These are phyloP conservation scores for Pseudogymnoascus destructans DNA, from an alignment of 2,329 filamentous ascomycete genomes.

Conservation along the genomic window DNA sequence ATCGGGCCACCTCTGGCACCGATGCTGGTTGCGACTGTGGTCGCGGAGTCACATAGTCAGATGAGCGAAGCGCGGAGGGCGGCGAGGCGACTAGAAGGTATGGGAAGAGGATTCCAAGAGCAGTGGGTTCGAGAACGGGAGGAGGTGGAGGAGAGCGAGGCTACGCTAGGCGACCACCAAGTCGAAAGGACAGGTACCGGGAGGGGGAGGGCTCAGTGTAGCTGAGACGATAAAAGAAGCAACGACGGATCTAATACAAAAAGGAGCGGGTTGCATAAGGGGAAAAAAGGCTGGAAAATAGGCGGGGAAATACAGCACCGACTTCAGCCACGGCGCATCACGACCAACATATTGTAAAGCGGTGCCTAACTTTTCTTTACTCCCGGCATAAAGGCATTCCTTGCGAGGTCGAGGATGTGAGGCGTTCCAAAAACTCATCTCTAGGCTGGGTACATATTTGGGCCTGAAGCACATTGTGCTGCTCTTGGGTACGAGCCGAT, in stretches of 20 bases:
- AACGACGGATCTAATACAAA: conserved; percentile 2
- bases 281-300: background rate
- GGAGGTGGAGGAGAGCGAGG: conserved; percentile 9
- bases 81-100: conserved; percentile 38
- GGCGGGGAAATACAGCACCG: conserved; percentile 6
- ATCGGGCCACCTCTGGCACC: conserved; percentile 30
- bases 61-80: conserved; percentile 39
- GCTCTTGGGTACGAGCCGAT: background rate
- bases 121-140: conserved; percentile 34
- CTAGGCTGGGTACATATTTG: background rate
- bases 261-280: background rate
- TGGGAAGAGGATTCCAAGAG: conserved; percentile 41
- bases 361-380: background rate
- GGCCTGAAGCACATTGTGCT: background rate
- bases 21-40: conserved; percentile 41
- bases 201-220: background rate
- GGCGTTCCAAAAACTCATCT: conserved; percentile 2
- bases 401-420: conserved; percentile 5
- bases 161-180: background rate
- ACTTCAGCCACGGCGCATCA: conserved; percentile 1
- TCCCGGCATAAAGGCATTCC: conserved; percentile 1
- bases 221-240: background rate
- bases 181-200: background rate
- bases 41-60: conserved; percentile 36
- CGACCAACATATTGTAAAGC: background rate